Evolutionary conservation across 345 rosid genomes (phyloP), one percentile per base, ranked within the genome.

Genomic region (Gossypium herbaceum): DNA sequence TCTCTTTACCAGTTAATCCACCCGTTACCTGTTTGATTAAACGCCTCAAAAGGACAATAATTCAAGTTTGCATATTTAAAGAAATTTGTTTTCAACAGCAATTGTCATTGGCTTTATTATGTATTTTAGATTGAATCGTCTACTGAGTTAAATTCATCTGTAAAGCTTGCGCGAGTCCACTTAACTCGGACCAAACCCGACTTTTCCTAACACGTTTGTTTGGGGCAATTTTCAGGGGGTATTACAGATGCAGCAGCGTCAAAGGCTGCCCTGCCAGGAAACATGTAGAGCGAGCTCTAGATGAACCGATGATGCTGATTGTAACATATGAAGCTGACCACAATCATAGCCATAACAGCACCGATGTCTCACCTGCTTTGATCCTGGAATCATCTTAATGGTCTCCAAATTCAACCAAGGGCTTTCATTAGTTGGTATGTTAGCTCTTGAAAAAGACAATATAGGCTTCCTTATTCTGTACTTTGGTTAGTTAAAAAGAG

Each of bases 221-320:
- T 39, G 7, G 54, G 12, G 12, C 59, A 22, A 65, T 41, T 27
- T 25, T 16, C 83, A 94, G 97, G 82, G 98, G 97, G 9, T 94
- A 94, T 81, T 94, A 94, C 88, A 94, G 86, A 71, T 94, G 98
- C 77, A 94, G 98, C 75, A 92, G 94, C 78, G 80, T 90, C 24
- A 84, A 90, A 78, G 97, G 93, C 0, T 94, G 98, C 29, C 97
- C 98, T 19, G 98, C 98, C 45, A 85, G 97, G 59, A 94, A 94
- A 81, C 98, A 92, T 68, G 97, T 94, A 78, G 98, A 94, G 83
- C 84, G 98, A 56, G 96, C 92, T 12, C 71, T 75, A 0, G 97
- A 92, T 76, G 93, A 94, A 67, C 80, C 97, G 13, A 86, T 82
- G 87, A 92, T 92, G 87, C 86, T 94, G 45, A 83, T 88, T 48